Conservation (phyloP, 192 early-diverging fungal species). For the Kappamyces sp. region DNA sequence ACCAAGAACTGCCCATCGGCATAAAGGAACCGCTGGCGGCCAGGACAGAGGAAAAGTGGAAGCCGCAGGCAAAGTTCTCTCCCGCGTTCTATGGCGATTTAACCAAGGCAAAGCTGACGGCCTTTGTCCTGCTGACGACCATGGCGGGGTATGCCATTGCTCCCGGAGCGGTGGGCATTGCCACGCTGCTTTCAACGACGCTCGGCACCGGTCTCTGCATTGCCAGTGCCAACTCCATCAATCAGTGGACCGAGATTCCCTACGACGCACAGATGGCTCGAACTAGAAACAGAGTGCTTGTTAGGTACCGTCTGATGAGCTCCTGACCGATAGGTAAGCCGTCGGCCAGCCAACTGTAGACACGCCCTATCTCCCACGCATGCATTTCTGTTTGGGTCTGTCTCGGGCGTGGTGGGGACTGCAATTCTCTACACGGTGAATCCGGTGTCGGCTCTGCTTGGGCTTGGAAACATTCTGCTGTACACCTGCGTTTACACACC, state of each 20-base stretch:
- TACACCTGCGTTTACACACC: slow-evolving; percentile 89
- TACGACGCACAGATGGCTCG: slow-evolving; percentile 97
- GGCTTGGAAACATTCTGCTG: slow-evolving; percentile 78
- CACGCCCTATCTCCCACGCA: slow-evolving; percentile 59
- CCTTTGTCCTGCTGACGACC: slow-evolving; percentile 84
- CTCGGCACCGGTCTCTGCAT: slow-evolving; percentile 83
- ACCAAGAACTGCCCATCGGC: no score
- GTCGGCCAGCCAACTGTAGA: neutral
- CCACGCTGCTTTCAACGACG: slow-evolving; percentile 74
- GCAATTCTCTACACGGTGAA: slow-evolving; percentile 70
- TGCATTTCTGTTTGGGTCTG: slow-evolving; percentile 67
- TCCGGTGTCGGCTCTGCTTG: slow-evolving; percentile 75
- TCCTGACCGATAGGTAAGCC: neutral
- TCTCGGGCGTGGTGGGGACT: slow-evolving; percentile 63
- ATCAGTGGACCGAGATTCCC: slow-evolving; percentile 93
- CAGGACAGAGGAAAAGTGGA: no score
- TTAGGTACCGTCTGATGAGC: slow-evolving; percentile 51
- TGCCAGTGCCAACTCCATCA: slow-evolving; percentile 85
- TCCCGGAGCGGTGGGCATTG: slow-evolving; percentile 51
- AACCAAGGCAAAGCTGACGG: slow-evolving; percentile 79
- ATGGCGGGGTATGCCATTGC: slow-evolving; percentile 95
- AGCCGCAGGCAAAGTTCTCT: neutral
- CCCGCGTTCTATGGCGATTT: slow-evolving; percentile 65
- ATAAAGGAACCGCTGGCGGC: no score
- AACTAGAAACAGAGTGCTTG: slow-evolving; percentile 81